Base-by-base conservation (phyloP, 2,329 filamentous ascomycete genomes). In the Colletotrichum siamense region DNA sequence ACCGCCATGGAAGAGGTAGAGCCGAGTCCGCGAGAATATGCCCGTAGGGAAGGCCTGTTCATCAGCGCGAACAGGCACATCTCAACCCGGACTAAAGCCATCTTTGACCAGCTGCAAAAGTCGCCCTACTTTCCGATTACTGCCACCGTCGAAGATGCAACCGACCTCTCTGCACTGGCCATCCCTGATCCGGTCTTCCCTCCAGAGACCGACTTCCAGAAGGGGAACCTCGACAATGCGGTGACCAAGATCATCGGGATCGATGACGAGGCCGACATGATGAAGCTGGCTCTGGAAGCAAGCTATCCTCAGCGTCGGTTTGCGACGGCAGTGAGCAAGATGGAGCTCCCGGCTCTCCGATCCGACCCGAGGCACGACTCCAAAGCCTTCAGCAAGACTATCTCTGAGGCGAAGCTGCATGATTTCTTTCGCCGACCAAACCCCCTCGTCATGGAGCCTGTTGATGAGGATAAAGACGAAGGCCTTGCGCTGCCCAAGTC, bases 401-500 rank as follows among this genome's bases (percentile, higher is more conserved):
- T 75, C 16, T 52, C 59, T 18, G 71, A 67, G n/a, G 30, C 59
- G 8, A 65, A 39, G 28, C 57, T 39, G 16, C n/a, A 64, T 8
- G 64, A 30, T n/a, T 74, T 77, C 22, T 75, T 75, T 13, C 64
- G 59, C 15, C 59, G 44, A 22, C 74, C 69, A 6, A 77, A 32
- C 13, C 16, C 63, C 1, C 63, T 78, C 2, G 77, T 78, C 13
- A 39, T 65, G 6, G 69, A 75, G 12, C 77, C 73, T 24, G 49
- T 79, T 2, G 76, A 79, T 12, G 69, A 77, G 8, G n/a, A 16
- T 4, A 61, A 65, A 12, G 78, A 78, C n/a, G 78, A 73, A 15
- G 76, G 73, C 3, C 32, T 79, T 15, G 13, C 16, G 4, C 63
- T 78, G 18, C 77, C 78, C 4, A 26, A 28, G 2, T 73, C 65